phyloP scores from a whole-genome alignment of 1,139 yeast species.

The Starmera stellimalicola region DNA sequence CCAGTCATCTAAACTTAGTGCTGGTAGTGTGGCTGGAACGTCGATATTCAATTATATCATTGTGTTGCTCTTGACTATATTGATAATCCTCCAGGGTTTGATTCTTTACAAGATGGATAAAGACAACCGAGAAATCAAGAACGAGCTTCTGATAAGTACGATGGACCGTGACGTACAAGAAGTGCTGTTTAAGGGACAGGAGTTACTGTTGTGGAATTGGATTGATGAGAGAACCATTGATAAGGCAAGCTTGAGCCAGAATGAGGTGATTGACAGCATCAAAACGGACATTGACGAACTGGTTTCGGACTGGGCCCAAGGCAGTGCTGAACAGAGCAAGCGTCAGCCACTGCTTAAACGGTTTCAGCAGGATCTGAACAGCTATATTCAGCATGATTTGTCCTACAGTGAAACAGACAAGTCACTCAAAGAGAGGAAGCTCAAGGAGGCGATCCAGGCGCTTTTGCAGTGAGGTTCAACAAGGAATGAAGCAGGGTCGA shows the following conservation, averaged over 20 bases:
- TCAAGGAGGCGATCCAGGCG: conserved; percentile 12
- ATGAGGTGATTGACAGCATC: conserved; percentile 6
- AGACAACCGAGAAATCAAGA: not conserved
- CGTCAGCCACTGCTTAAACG: conserved; percentile 7
- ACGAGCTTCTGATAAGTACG: not conserved
- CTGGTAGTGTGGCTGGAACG: not conserved
- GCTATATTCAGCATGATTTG: conserved; percentile 6
- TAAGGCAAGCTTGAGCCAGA: conserved; percentile 6
- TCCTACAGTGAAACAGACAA: conserved; percentile 2
- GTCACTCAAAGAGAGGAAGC: conserved; percentile 6
- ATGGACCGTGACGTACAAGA: conserved; percentile 7
- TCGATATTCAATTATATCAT: conserved; percentile 7
- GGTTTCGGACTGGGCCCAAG: conserved; percentile 13
- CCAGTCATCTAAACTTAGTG: not conserved
- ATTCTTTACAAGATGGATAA: conserved; percentile 5
- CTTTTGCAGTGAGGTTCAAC: too few relatives aligned
- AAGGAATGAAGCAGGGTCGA: too few relatives aligned
- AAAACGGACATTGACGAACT: conserved; percentile 15
- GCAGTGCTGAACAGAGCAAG: conserved; percentile 9
- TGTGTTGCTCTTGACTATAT: conserved; percentile 2
- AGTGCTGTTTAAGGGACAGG: conserved; percentile 13
- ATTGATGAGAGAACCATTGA: conserved; percentile 16
- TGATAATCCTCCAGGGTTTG: conserved; percentile 7
- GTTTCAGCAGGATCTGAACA: conserved; percentile 11
- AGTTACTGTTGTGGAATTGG: conserved; percentile 18